phyloP scores from a whole-genome alignment of 208 protist genomes.

The Herpetomonas samuelpessoai region DNA sequence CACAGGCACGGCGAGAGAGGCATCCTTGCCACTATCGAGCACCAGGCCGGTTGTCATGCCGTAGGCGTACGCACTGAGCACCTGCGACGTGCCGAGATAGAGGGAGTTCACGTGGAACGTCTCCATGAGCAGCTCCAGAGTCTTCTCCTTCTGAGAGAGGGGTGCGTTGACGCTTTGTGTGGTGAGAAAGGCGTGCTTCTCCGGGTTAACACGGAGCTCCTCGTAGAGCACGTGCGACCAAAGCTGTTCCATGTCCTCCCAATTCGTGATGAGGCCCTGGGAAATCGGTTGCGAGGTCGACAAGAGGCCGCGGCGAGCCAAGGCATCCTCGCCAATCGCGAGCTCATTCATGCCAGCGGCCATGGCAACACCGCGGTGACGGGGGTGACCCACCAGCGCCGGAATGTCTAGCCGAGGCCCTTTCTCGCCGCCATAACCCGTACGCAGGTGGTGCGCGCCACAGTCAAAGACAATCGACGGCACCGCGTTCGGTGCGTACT shows the following conservation, averaged over 20 bases:
- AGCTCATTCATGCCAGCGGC: slow-evolving; percentile 89
- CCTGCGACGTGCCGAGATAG: slow-evolving; percentile 88
- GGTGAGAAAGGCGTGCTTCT: slow-evolving; percentile 89
- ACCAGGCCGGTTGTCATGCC: slow-evolving; percentile 94
- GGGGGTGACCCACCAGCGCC: slow-evolving; percentile 84
- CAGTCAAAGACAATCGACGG: slow-evolving; percentile 66
- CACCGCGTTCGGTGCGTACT: background rate
- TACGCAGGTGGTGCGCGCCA: slow-evolving; percentile 72
- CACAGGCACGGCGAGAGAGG: slow-evolving; percentile 84
- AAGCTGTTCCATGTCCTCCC: slow-evolving; percentile 92
- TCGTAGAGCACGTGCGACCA: slow-evolving; percentile 92
- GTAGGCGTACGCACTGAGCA: slow-evolving; percentile 93
- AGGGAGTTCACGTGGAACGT: slow-evolving; percentile 92
- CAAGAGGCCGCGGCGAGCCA: slow-evolving; percentile 84
- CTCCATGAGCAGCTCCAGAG: slow-evolving; percentile 94
- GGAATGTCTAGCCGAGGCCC: slow-evolving; percentile 85
- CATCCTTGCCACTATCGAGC: slow-evolving; percentile 88
- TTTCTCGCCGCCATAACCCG: slow-evolving; percentile 83
- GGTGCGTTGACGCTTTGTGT: slow-evolving; percentile 87
- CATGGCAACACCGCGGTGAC: slow-evolving; percentile 90
- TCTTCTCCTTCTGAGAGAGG: slow-evolving; percentile 81
- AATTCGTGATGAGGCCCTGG: slow-evolving; percentile 80
- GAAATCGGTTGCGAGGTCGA: slow-evolving; percentile 64
- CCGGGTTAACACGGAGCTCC: slow-evolving; percentile 85
- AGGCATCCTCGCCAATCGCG: slow-evolving; percentile 83